Evolutionary conservation across 495 filamentous ascomycete genomes (phyloP).

Genomic region (Neurospora sp.): DNA sequence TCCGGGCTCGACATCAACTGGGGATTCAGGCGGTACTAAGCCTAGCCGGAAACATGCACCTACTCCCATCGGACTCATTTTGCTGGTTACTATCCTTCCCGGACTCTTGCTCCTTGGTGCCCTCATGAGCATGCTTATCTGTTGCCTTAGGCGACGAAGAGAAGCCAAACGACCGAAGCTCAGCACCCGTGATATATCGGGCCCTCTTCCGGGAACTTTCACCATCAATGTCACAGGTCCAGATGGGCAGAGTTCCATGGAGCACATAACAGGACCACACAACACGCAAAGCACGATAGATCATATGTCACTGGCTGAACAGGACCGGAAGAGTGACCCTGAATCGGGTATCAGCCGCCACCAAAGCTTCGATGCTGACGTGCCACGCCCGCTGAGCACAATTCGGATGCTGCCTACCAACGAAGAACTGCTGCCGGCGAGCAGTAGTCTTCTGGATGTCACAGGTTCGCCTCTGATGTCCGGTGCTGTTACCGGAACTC

Average conservation of each 20-base stretch:
- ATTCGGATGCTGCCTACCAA: background rate
- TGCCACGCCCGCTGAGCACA: background rate
- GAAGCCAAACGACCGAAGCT: conserved; percentile 2
- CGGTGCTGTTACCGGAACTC: background rate
- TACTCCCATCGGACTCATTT: conserved; percentile 7
- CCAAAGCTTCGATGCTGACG: background rate
- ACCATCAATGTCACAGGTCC: conserved; percentile 11
- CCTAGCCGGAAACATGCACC: background rate
- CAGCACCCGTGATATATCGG: conserved; percentile 28
- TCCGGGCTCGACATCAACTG: background rate
- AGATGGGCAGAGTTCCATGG: background rate
- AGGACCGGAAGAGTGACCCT: background rate
- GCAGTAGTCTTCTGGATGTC: background rate
- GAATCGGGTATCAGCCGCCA: background rate
- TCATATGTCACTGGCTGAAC: background rate
- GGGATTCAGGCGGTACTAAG: background rate
- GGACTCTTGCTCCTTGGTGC: conserved; percentile 7
- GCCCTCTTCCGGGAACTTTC: conserved; percentile 30
- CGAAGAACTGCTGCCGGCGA: background rate
- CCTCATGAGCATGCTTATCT: conserved; percentile 10
- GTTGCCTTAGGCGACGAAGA: conserved; percentile 16
- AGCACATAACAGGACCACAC: background rate
- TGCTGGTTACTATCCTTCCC: conserved; percentile 14
- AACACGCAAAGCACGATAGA: background rate
- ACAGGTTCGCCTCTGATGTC: background rate